Evolutionary conservation across 2,329 filamentous ascomycete species (phyloP), one percentile per base, ranked within the genome.

Genomic region (Colletotrichum euphorbiae): DNA sequence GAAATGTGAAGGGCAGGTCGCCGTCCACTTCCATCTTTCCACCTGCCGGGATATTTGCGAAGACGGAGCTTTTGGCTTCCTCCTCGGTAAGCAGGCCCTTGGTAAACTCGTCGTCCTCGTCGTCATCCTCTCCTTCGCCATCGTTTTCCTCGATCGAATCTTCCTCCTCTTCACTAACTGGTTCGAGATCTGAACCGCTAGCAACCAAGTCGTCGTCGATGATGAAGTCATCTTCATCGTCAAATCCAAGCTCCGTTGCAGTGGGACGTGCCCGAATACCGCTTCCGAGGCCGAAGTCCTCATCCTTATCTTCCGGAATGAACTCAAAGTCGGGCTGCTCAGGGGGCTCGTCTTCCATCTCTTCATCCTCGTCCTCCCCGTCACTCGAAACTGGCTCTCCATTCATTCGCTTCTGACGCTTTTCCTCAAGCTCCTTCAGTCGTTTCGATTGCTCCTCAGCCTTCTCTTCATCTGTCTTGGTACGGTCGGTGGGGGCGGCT

Each of bases 151-250:
- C 80, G 28, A 75, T 78, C 3, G 85, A 83, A 28, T 86, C 85
- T 11, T 84, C 82, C 24, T 85, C 84, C 45, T 87, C 85, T 42
- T 84, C 85, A 7, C 84, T 84, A 17, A 85, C 80, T 4, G 84
- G 81, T 31, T 91, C 88, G n/a, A 89, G 74, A 43, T 91, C 89
- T 6, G 93, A 95, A 42, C 90, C 92, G 72, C 90, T 94, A 12
- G 94, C 94, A 38, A 98, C 87, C 15, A 98, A 85, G 75, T 97
- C 91, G 70, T 96, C 93, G 67, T 98, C 95, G 70, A 98, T 90
- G 28, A 95, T 77, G 74, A 98, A 98, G 73, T 98, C 93, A 73
- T 98, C 95, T 76, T 98, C 95, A 73, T 98, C 95, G 71, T 97
- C 94, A 38, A 97, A 90, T 6, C 90, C 92, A 17, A 94, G 78